These are phyloP conservation scores for Pseudoscleropodium purum DNA, from an alignment of 225 moss, liverwort and hornwort species.

Conservation along the genomic window DNA sequence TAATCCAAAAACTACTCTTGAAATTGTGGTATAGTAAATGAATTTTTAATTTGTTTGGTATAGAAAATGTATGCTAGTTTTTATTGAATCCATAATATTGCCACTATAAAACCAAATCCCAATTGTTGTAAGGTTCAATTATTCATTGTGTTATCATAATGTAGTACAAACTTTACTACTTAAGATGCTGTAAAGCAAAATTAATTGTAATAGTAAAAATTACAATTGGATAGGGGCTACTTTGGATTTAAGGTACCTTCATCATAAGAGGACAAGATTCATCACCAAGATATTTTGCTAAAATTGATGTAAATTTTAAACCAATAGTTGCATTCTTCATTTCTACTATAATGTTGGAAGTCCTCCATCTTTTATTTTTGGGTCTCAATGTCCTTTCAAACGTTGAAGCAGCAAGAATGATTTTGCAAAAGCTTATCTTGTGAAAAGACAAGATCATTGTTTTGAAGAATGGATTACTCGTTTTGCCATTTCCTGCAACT, in stretches of 20 bases:
- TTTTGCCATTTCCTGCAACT: background rate
- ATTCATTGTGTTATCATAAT: background rate
- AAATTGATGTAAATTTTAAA: background rate
- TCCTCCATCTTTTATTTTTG: rapidly evolving
- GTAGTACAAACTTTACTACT: too few species aligned
- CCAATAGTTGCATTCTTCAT: background rate
- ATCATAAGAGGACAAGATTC: background rate
- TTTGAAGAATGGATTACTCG: background rate
- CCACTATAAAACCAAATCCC: background rate
- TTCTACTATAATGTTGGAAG: rapidly evolving
- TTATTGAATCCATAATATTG: background rate
- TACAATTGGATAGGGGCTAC: background rate
- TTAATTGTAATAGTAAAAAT: background rate
- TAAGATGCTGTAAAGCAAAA: background rate
- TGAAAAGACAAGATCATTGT: background rate
- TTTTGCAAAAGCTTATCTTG: background rate
- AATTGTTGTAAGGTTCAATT: background rate
- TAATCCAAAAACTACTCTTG: background rate
- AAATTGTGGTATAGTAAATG: background rate
- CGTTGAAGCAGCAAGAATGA: rapidly evolving
- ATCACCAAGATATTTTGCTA: background rate
- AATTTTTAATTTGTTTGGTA: background rate
- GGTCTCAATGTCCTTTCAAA: rapidly evolving
- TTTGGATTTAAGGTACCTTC: background rate
- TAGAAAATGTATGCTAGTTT: rapidly evolving